These are phyloP conservation scores for Aureobasidium zeae DNA, from an alignment of 2,329 filamentous ascomycete species.

Conservation along the genomic window DNA sequence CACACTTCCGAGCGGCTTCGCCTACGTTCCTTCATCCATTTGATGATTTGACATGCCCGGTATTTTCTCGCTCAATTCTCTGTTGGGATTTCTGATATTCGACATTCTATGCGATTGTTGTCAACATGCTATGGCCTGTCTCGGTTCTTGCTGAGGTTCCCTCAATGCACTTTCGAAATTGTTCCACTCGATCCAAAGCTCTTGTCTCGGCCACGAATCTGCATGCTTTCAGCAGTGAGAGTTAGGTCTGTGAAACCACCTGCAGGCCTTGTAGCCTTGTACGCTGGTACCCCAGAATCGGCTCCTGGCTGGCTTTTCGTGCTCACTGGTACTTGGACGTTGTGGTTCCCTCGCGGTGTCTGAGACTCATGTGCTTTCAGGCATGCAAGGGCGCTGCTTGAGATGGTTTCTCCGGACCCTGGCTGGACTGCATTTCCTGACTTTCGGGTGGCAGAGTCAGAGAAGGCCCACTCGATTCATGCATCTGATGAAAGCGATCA, in stretches of 20 bases:
- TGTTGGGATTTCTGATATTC: not conserved
- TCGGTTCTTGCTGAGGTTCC: constrained; percentile 1
- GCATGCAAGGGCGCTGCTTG: too few species aligned
- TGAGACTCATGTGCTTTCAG: too few species aligned
- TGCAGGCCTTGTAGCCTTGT: not conserved
- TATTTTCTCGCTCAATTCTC: too few species aligned
- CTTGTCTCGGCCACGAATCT: constrained; percentile 6
- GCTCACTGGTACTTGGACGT: not conserved
- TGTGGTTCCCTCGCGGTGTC: not conserved
- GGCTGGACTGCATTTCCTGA: too few species aligned
- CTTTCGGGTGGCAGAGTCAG: too few species aligned
- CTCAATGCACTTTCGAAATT: not conserved
- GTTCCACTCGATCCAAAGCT: too few species aligned
- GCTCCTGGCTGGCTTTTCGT: not conserved
- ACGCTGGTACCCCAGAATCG: not conserved
- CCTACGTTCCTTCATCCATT: not conserved
- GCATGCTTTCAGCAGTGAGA: not conserved
- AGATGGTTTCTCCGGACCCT: too few species aligned
- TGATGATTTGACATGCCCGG: constrained; percentile 1
- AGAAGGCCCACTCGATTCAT: too few species aligned
- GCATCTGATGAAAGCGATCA: too few species aligned
- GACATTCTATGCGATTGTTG: not conserved
- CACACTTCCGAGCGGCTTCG: constrained; percentile 5
- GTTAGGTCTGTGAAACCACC: not conserved
- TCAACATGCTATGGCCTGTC: not conserved